Base-by-base conservation (phyloP, 2,329 filamentous ascomycete species). In the Xenosphaeropsis pyriputrescens region DNA sequence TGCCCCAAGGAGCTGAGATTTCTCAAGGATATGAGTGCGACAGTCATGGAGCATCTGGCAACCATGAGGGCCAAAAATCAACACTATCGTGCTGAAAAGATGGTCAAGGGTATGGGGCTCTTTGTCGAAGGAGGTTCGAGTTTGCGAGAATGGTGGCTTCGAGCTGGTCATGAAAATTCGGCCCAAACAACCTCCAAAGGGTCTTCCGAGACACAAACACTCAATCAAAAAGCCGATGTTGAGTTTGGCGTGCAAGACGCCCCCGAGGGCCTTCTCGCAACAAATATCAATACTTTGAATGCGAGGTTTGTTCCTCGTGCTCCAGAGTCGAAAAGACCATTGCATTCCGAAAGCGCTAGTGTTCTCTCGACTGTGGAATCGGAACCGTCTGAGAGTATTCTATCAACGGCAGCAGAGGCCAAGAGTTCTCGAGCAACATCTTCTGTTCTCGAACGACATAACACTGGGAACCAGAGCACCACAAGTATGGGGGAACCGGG, bases 11-110 rank as follows among this genome's bases (percentile, higher is more conserved):
- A 74, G 36, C 43, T 67, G 2, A 58, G 63, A 16, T 75, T 72
- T 35, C 57, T 81, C 50, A 62, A 67, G 32, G 72, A 73, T 31
- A 62, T 79, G 54, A 60, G 67, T 0, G 57, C 58, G 14, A 67
- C 72, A 4, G 61, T 75, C 4, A 73, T 75, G 58, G 66, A 74
- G 29, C 75, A 79, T 40, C 52, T 82, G 7, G 72, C 75, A 54
- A 68, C 62, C 59, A 69, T 59, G 33, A 62, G 64, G 44, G 63
- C 60, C 43, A 65, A 57, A 38, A 68, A 62, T 39, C 70, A 66
- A 45, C 68, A 65, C 45, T 65, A 60, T 47, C 64, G 62, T 45
- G 68, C 61, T 31, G 71, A 64, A 43, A 65, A 62, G 47, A 75
- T 68, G 57, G 67, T 66, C 31, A 62, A 66, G 13, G 69, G 70